Conservation (phyloP, 1,139 yeast genomes). For the Saccharomyces hybrid region DNA sequence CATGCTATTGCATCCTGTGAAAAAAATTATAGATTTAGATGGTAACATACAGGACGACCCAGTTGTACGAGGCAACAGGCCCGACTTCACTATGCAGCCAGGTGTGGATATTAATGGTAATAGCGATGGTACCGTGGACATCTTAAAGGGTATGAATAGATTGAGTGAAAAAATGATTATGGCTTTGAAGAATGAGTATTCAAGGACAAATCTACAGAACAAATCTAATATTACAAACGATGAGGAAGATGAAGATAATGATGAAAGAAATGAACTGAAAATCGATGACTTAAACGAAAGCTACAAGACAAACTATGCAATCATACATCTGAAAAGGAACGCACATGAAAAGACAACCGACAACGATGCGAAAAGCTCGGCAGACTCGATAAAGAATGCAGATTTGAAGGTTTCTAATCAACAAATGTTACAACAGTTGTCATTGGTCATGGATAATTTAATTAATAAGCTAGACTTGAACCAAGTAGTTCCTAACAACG, state of each 20-base stretch:
- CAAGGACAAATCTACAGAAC: conserved; percentile 30
- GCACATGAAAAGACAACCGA: conserved; percentile 19
- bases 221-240: conserved; percentile 32
- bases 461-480: conserved; percentile 23
- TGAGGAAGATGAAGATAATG: conserved; percentile 30
- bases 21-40: conserved; percentile 60
- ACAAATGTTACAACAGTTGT: conserved; percentile 42
- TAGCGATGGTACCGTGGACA: conserved; percentile 43
- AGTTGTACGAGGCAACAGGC: conserved; percentile 66
- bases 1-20: conserved; percentile 38
- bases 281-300: conserved; percentile 42
- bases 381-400: conserved; percentile 15
- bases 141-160: conserved; percentile 82
- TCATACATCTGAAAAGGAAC: conserved; percentile 43
- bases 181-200: conserved; percentile 40
- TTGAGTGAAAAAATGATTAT: conserved; percentile 76
- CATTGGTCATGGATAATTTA: conserved; percentile 33
- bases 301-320: conserved; percentile 44
- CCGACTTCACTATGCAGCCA: conserved; percentile 84
- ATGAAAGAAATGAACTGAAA: conserved; percentile 44
- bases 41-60: conserved; percentile 83
- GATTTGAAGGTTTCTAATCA: conserved; percentile 1
- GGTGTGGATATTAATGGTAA: conserved; percentile 45
- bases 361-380: conserved; percentile 24
- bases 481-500: conserved; percentile 16